Evolutionary conservation across 2,329 filamentous ascomycete species (phyloP), one percentile per base, ranked within the genome.

Genomic region (Diaporthe citri): DNA sequence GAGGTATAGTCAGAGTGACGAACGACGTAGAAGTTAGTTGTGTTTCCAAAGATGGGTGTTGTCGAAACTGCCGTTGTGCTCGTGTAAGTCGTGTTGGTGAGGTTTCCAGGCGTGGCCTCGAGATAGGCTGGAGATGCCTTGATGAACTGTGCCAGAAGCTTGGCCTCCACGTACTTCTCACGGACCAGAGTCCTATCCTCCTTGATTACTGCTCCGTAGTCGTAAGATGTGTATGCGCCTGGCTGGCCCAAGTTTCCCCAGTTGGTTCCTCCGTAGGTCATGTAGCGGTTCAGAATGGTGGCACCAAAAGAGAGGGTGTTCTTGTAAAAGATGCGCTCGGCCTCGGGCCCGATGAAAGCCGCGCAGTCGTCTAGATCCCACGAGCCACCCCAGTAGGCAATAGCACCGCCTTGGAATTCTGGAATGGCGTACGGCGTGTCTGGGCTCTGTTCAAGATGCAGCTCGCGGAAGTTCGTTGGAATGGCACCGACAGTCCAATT

Each of bases 201-300:
- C 1, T 88, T 87, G 71, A 96, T 94, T 9, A 87, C 85, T 10
- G 87, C 85, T 10, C 85, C 88, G 69, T 90, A 90, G 75, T 90
- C 89, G 64, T 90, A 90, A 0, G 87, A 89, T 0, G 89, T 91
- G 76, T 92, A 92, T 3, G 88, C 91, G 15, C 91, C 92, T 13
- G 92, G 88, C 77, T 95, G 90, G 0, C 94, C 93, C 6, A 95
- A 82, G 76, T 95, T 96, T 0, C 94, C 94, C 94, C 94, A 96
- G 80, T 96, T 97, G 0, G 94, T 96, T 8, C 94, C 94, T 20
- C 94, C 94, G 77, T 89, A 94, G 0, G 89, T 92, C 94, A 96
- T 96, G 81, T 95, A 96, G 1, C 95, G 80, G 78, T 92, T 95
- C 74, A 95, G 85, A 10, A 96, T 90, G 0, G 89, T 91, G 3